phyloP scores from a whole-genome alignment of 1,284 basidiomycete genomes.

The Rhodotorula sp. region DNA sequence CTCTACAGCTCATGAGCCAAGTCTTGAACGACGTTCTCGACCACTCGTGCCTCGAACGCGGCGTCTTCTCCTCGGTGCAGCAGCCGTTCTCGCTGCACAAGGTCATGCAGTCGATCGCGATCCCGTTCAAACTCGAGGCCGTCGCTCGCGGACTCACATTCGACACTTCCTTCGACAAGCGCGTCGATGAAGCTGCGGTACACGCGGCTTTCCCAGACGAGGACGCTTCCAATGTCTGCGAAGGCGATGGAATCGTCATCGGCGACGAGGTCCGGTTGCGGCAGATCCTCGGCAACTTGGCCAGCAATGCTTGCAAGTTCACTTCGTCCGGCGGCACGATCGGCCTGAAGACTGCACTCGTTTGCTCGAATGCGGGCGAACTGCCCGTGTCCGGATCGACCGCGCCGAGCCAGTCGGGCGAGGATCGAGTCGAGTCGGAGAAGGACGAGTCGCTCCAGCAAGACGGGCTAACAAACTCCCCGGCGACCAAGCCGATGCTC shows the following conservation, averaged over 20 bases:
- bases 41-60: constrained; percentile 55
- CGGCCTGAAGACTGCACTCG: constrained; percentile 61
- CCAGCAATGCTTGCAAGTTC: constrained; percentile 60
- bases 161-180: constrained; percentile 66
- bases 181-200: constrained; percentile 63
- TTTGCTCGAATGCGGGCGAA: constrained; percentile 52
- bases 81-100: constrained; percentile 79
- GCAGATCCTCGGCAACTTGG: constrained; percentile 58
- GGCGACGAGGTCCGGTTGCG: constrained; percentile 77
- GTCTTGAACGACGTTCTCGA: constrained; percentile 47
- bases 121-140: constrained; percentile 71
- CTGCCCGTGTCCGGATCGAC: neutral
- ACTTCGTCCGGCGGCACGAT: constrained; percentile 72
- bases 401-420: neutral
- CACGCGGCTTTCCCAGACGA: constrained; percentile 26
- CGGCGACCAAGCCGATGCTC: constrained; percentile 44
- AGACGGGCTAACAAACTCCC: constrained; percentile 26
- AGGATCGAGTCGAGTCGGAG: neutral
- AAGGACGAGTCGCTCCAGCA: constrained; percentile 12
- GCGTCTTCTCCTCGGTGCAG: constrained; percentile 67
- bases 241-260: constrained; percentile 65
- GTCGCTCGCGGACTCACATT: constrained; percentile 68
- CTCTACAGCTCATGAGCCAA: constrained; percentile 77
- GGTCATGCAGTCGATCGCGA: constrained; percentile 73
- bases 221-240: constrained; percentile 49